Conservation (phyloP, 1,284 basidiomycete genomes). For the Pisolithus thermaeus region DNA sequence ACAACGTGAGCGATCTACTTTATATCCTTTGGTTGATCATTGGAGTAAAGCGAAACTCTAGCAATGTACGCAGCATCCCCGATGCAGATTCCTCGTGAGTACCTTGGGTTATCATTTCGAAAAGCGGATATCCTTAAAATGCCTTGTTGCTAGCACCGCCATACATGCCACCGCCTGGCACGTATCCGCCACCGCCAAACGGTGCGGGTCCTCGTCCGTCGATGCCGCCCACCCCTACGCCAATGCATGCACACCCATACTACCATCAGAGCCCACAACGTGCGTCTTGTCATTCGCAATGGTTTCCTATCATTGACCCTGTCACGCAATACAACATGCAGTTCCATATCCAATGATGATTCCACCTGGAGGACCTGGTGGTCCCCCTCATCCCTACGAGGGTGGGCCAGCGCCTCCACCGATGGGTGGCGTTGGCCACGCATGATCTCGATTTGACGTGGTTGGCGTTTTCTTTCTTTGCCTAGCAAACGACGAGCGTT, state of each 20-base stretch:
- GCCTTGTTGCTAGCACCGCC: conserved; percentile 42
- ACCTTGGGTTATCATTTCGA: background rate
- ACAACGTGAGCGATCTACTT: conserved; percentile 31
- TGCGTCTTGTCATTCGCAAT: conserved; percentile 37
- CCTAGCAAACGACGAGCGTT: background rate
- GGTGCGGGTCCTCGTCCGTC: conserved; percentile 69
- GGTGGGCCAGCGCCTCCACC: conserved; percentile 60
- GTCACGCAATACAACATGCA: conserved; percentile 64
- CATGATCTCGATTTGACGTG: conserved; percentile 19
- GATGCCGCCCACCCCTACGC: conserved; percentile 82
- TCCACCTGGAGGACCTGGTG: conserved; percentile 50
- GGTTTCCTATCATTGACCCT: background rate
- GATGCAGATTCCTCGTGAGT: conserved; percentile 82
- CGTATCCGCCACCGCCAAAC: conserved; percentile 69
- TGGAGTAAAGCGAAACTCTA: conserved; percentile 19
- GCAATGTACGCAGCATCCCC: conserved; percentile 75
- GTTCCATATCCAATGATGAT: conserved; percentile 83
- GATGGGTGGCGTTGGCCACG: conserved; percentile 58
- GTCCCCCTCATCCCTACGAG: conserved; percentile 67
- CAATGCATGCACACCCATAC: conserved; percentile 75
- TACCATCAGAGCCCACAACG: conserved; percentile 83
- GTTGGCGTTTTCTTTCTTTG: conserved; percentile 1
- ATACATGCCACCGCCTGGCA: conserved; percentile 68
- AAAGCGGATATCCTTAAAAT: conserved; percentile 1
- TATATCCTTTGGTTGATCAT: background rate